Evolutionary conservation across 169 alveolate genomes (phyloP).

Genomic region (Condylostoma magnum): DNA sequence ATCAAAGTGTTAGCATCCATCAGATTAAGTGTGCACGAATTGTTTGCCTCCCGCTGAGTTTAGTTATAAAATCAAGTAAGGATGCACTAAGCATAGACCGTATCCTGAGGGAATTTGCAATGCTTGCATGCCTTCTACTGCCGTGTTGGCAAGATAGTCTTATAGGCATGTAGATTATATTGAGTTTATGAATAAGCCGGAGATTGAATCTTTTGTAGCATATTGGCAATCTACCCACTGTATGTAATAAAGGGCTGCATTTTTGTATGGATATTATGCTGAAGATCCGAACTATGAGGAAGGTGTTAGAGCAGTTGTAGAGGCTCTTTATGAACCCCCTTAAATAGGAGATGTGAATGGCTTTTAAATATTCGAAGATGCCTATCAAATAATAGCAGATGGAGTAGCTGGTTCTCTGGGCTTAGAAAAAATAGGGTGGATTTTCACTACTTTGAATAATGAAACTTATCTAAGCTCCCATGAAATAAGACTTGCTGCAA

Average conservation of each 20-base stretch:
- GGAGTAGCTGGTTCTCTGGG: constrained; percentile 91
- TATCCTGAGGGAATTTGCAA: constrained; percentile 82
- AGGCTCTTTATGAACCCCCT: constrained; percentile 96
- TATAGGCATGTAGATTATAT: constrained; percentile 98
- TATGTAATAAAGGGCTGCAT: constrained; percentile 94
- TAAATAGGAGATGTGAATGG: constrained; percentile 85
- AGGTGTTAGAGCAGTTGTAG: constrained; percentile 97
- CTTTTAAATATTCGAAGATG: constrained; percentile 58
- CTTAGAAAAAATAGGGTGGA: constrained; percentile 95
- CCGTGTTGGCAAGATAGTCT: constrained; percentile 92
- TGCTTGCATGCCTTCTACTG: constrained; percentile 93
- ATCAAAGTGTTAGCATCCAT: constrained; percentile 73
- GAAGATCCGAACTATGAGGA: constrained; percentile 95
- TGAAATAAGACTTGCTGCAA: constrained; percentile 89
- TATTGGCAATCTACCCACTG: constrained; percentile 89
- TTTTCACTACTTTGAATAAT: constrained; percentile 93
- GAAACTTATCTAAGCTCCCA: constrained; percentile 91
- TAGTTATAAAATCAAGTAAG: constrained; percentile 60
- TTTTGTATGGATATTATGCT: constrained; percentile 97
- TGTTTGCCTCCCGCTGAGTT: constrained; percentile 78
- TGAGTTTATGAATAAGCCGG: constrained; percentile 95
- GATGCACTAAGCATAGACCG: constrained; percentile 81
- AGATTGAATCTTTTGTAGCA: constrained; percentile 89
- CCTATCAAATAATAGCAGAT: constrained; percentile 79
- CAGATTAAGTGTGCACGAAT: constrained; percentile 70